Evolutionary conservation across 2,329 filamentous ascomycete genomes (phyloP).

Genomic region (Epichloe gansuensis): DNA sequence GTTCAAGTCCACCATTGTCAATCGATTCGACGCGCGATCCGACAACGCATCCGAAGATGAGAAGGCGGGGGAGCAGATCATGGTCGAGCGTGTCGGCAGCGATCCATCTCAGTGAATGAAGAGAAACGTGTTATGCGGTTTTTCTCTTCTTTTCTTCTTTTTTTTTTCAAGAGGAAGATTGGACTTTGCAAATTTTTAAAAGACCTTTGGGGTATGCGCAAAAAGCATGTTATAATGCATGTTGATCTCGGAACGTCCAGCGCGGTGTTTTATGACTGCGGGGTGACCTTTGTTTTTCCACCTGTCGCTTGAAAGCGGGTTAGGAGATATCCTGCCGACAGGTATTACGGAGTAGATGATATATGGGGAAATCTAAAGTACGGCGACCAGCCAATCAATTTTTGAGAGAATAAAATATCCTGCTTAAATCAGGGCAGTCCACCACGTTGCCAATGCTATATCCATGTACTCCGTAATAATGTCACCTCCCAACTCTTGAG

Average conservation of each 20-base stretch:
- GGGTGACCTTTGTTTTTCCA: neutral
- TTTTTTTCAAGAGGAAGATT: neutral
- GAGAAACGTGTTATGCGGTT: neutral
- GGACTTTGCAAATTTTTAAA: too few relatives aligned
- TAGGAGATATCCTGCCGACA: neutral
- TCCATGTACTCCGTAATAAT: too few relatives aligned
- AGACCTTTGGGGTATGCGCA: too few relatives aligned
- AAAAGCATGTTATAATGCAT: neutral
- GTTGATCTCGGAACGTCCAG: neutral
- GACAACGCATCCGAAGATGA: conserved; percentile 9
- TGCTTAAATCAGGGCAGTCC: too few relatives aligned
- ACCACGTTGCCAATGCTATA: too few relatives aligned
- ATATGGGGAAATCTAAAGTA: neutral
- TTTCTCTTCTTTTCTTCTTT: neutral
- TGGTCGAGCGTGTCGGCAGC: conserved; percentile 9
- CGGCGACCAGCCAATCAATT: neutral
- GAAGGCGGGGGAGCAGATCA: conserved; percentile 8
- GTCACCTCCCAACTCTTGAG: too few relatives aligned
- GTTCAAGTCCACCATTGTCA: conserved; percentile 22
- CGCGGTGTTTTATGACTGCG: neutral
- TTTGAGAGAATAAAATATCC: too few relatives aligned
- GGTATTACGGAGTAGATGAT: neutral
- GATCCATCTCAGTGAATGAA: neutral
- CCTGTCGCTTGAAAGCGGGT: neutral
- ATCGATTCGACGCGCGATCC: conserved; percentile 13